A percentile compares a stretch with the other conserved stretches of the same genome.
These are phyloP conservation scores for Cenchrus americanus DNA, from an alignment of 176 grass and related monocot genomes.

Conservation along the genomic window DNA sequence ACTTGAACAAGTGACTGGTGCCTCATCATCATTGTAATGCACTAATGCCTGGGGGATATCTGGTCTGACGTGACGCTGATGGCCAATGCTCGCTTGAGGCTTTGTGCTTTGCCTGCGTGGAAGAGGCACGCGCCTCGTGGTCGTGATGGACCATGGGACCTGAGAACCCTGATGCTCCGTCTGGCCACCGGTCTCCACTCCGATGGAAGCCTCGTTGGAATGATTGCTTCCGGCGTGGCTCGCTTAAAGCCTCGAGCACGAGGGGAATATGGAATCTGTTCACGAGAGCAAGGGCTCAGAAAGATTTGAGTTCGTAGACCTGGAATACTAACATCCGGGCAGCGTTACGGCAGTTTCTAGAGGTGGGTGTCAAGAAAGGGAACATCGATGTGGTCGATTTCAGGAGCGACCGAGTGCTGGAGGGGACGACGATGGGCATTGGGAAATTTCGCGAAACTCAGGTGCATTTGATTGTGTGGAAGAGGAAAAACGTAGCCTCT, in stretches of 20 bases:
- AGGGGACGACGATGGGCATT: background rate
- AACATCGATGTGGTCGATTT: background rate
- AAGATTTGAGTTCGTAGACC: no score
- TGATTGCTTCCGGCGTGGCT: slow-evolving; percentile 14
- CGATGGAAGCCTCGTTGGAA: slow-evolving; percentile 1
- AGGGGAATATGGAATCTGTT: background rate
- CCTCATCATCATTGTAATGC: slow-evolving; percentile 6
- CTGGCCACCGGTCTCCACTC: slow-evolving; percentile 6
- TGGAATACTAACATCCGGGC: background rate
- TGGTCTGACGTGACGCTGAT: slow-evolving; percentile 29
- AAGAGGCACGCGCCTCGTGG: background rate
- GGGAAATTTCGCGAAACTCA: background rate
- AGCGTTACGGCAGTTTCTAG: background rate
- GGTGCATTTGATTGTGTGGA: background rate
- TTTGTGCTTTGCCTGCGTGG: slow-evolving; percentile 13
- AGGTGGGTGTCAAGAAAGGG: background rate
- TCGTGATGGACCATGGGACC: background rate
- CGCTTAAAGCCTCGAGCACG: background rate
- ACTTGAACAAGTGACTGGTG: background rate
- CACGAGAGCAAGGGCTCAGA: background rate
- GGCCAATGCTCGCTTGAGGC: background rate
- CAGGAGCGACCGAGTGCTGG: background rate
- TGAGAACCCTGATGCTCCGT: background rate
- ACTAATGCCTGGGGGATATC: background rate
- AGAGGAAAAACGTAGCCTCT: background rate